Base-by-base conservation (phyloP, 2,329 filamentous ascomycete species). In the Aspergillus viridinutans region DNA sequence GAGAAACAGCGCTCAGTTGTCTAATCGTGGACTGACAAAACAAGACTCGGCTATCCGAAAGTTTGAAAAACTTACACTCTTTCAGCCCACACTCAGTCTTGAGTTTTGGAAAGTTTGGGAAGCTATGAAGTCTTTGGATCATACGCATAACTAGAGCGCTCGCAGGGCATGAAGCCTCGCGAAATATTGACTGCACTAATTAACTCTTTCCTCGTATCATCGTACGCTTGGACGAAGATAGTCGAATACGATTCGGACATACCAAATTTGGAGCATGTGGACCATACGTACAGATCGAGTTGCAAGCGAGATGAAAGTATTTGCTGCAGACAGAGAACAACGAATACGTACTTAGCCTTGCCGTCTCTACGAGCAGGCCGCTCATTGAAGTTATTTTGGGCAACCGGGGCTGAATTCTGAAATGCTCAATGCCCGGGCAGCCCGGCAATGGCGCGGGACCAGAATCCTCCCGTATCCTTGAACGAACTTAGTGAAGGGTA, bases 71-170 rank as follows among this genome's bases (percentile, higher is more conserved):
- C 25, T 51, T 42, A 5, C 40, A n/a, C 23, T 58, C 3, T 58
- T 55, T 23, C 20, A 48, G 21, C 52, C 56, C 7, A 14, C 20
- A 10, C 17, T 55, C 3, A 52, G 35, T 21, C 26, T 58, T 14
- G 49, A 55, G 6, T 52, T 55, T 28, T 52, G 28, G 52, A 10
- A 55, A 4, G 23, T 52, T 9, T 43, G 48, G 14, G 52, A 58
- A 43, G 29, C 47, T 12, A 35, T 42, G 7, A 14, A 40, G 7
- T 8, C 10, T 7, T 21, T n/a, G 43, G 43, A 32, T n/a, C 12
- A 23, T 42, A 23, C 20, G 9, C 49, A 25, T 40, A 7, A 42
- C n/a, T 38, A 25, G 49, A n/a, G 26, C 3, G 4, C 28, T 35
- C 9, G 2, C 21, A 1, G 35, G 21, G 1, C 6, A 9, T 29